Percentiles rank a stretch among this genome's conserved stretches.
Conservation (phyloP, 495 filamentous ascomycete genomes). For the Penicillium manginii region DNA sequence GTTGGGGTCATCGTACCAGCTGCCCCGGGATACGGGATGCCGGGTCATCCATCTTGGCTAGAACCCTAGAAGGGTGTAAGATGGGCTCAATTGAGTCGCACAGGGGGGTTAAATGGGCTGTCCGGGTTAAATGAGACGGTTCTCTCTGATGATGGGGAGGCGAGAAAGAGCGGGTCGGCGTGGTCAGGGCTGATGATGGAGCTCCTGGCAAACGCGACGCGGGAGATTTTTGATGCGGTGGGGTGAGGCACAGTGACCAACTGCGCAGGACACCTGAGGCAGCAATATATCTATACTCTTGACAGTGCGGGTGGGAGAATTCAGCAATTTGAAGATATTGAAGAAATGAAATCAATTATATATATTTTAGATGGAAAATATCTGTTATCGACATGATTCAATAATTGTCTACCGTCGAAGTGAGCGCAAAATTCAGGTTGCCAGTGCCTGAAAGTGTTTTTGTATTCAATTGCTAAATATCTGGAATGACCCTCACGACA, state of each 20-base stretch:
- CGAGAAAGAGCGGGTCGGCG: constrained; percentile 13
- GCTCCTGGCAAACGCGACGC: constrained; percentile 43
- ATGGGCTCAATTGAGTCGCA: constrained; percentile 21
- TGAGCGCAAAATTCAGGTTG: no score
- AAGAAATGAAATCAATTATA: background rate
- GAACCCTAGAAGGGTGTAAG: constrained; percentile 14
- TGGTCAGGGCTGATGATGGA: constrained; percentile 25
- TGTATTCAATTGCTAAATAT: no score
- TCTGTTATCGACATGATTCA: no score
- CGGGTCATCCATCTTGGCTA: constrained; percentile 64
- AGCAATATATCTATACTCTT: constrained; percentile 3
- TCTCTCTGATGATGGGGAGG: constrained; percentile 13
- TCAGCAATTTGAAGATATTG: background rate
- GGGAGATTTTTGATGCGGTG: constrained; percentile 40
- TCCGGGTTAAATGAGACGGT: constrained; percentile 10
- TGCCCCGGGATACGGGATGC: constrained; percentile 63
- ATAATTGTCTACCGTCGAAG: no score
- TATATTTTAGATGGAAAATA: no score
- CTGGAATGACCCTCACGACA: background rate
- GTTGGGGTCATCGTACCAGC: constrained; percentile 52
- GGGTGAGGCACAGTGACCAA: constrained; percentile 20
- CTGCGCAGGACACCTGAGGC: constrained; percentile 33
- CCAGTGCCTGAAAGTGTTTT: no score
- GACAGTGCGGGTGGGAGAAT: background rate
- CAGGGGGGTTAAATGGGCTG: background rate